Evolutionary conservation across 441 rosid species (phyloP).

Genomic region (Daphne laureola): DNA sequence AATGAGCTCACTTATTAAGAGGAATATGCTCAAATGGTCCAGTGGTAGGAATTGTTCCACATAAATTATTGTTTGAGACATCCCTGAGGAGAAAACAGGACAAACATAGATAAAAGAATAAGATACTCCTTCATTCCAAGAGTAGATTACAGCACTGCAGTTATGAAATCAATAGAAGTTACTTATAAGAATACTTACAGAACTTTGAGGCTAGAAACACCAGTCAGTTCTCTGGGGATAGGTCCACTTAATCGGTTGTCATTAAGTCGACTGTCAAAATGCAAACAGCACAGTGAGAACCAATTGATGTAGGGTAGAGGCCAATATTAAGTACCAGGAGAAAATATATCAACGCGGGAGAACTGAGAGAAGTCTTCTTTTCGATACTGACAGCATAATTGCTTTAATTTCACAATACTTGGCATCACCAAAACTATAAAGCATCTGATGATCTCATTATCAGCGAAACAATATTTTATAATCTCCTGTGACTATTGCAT

Average conservation of each 20-base stretch:
- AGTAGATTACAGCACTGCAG: neutral
- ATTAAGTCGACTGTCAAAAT: conserved; percentile 69
- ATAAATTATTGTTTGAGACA: conserved; percentile 76
- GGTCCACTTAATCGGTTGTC: conserved; percentile 75
- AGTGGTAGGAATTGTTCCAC: conserved; percentile 87
- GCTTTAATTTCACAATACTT: too few species aligned
- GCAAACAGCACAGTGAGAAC: conserved; percentile 18
- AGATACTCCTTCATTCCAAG: neutral
- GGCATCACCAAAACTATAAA: too few species aligned
- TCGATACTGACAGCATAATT: too few species aligned
- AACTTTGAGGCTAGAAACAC: conserved; percentile 82
- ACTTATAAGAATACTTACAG: conserved; percentile 46
- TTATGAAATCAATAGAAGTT: neutral
- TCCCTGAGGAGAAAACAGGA: conserved; percentile 39
- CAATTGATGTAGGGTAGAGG: neutral
- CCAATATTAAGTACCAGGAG: too few species aligned
- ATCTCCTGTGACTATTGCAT: too few species aligned
- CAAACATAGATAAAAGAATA: neutral
- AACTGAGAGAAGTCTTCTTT: too few species aligned
- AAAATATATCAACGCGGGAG: too few species aligned
- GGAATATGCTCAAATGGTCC: conserved; percentile 90
- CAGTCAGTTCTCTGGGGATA: conserved; percentile 67
- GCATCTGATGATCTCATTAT: too few species aligned
- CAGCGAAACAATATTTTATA: too few species aligned
- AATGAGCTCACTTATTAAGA: conserved; percentile 54